Evolutionary conservation across 164 flowering plant species (phyloP).

Genomic region (Santalum album): DNA sequence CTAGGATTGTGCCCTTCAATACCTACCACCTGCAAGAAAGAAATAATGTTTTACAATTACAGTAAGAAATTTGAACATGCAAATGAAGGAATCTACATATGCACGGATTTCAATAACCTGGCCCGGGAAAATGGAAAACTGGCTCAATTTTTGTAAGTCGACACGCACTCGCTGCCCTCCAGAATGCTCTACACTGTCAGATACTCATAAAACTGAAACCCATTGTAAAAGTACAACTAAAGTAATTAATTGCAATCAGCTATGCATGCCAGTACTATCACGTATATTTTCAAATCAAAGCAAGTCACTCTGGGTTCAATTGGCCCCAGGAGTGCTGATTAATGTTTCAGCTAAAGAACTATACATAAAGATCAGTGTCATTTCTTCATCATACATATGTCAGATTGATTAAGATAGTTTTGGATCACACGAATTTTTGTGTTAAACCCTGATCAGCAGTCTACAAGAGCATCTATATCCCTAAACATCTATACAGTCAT

Average conservation of each 20-base stretch:
- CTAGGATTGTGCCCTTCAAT: slow-evolving; percentile 90
- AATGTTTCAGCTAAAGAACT: too few species aligned
- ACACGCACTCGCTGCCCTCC: slow-evolving; percentile 93
- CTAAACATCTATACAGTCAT: too few species aligned
- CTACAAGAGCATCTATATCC: too few species aligned
- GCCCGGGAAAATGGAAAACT: slow-evolving; percentile 90
- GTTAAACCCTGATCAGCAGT: too few species aligned
- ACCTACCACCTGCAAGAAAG: slow-evolving; percentile 63
- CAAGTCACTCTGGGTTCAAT: too few species aligned
- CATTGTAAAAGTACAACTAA: background rate
- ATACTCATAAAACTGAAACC: slow-evolving; percentile 5
- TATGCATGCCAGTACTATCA: background rate
- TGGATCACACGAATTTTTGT: too few species aligned
- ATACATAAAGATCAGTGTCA: too few species aligned
- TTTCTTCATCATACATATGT: too few species aligned
- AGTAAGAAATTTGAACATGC: background rate
- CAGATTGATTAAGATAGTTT: too few species aligned
- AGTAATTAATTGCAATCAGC: background rate
- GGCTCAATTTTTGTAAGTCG: slow-evolving; percentile 61
- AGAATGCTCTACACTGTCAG: slow-evolving; percentile 76
- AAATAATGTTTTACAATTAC: background rate
- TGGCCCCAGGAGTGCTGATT: too few species aligned
- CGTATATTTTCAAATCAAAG: too few species aligned
- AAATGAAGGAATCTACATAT: background rate
- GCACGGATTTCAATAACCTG: slow-evolving; percentile 40